Evolutionary conservation across 2,329 filamentous ascomycete genomes (phyloP).

Genomic region (Penicillium sp.): DNA sequence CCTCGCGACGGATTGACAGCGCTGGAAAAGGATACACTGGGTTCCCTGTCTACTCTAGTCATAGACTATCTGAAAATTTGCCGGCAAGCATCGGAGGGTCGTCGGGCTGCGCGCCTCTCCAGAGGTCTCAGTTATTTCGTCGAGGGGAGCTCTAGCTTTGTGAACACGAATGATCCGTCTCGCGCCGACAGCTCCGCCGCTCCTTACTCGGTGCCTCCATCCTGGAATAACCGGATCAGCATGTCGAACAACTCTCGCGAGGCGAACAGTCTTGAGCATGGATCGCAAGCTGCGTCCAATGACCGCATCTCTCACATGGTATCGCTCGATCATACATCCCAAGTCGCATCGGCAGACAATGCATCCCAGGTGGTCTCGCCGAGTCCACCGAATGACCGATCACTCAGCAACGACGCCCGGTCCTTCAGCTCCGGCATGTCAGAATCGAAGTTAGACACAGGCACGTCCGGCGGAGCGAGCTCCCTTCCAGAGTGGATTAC

Average conservation of each 20-base stretch:
- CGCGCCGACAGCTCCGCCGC: conserved; percentile 18
- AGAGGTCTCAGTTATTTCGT: conserved; percentile 34
- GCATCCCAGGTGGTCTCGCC: conserved; percentile 14
- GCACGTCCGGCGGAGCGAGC: conserved; percentile 23
- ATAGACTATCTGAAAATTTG: conserved; percentile 57
- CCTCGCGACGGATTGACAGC: conserved; percentile 45
- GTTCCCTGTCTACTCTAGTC: conserved; percentile 51
- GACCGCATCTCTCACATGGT: too few species aligned
- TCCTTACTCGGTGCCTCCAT: conserved; percentile 16
- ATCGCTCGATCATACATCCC: not conserved
- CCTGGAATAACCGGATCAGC: conserved; percentile 20
- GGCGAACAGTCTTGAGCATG: conserved; percentile 17
- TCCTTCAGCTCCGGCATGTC: conserved; percentile 25
- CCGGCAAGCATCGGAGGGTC: conserved; percentile 32
- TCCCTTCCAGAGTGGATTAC: conserved; percentile 33
- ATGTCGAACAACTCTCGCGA: conserved; percentile 21
- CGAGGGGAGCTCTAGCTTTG: conserved; percentile 46
- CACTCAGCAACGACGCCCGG: conserved; percentile 25
- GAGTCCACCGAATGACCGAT: conserved; percentile 19
- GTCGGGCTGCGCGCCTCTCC: not conserved
- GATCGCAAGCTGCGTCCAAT: too few species aligned
- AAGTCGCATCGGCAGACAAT: not conserved
- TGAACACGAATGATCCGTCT: conserved; percentile 25
- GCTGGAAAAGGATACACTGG: conserved; percentile 46
- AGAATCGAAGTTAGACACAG: conserved; percentile 26